These are phyloP conservation scores for Lachancea thermotolerans DNA, from an alignment of 805 yeast species.

Conservation along the genomic window DNA sequence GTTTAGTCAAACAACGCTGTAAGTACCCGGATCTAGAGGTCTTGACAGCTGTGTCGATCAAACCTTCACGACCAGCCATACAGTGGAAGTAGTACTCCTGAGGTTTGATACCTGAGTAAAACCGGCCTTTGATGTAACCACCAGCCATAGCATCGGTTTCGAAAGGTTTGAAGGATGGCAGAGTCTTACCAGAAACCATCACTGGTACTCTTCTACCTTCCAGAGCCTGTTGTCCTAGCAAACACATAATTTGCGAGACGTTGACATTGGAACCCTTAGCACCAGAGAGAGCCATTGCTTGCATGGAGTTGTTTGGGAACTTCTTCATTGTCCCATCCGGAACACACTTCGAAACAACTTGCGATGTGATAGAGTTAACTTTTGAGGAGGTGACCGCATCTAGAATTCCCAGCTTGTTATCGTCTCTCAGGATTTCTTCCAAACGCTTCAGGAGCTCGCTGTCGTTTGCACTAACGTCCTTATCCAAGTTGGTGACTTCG, in stretches of 20 bases:
- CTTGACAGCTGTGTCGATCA: slow-evolving; percentile 98
- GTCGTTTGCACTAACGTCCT: slow-evolving; percentile 44
- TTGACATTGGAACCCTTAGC: slow-evolving; percentile 98
- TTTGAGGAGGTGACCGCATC: slow-evolving; percentile 94
- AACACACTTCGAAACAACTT: slow-evolving; percentile 88
- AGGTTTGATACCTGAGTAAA: slow-evolving; percentile 95
- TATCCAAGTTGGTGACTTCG: slow-evolving; percentile 82
- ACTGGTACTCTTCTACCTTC: slow-evolving; percentile 99
- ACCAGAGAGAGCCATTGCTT: slow-evolving; percentile 97
- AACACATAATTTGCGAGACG: slow-evolving; percentile 98
- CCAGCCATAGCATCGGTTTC: slow-evolving; percentile 98
- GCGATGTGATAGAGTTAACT: slow-evolving; percentile 88
- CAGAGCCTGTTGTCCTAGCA: slow-evolving; percentile 96
- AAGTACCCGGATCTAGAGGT: slow-evolving; percentile 97
- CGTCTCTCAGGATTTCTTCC: slow-evolving; percentile 93
- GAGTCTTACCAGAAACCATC: slow-evolving; percentile 96
- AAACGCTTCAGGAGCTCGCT: slow-evolving; percentile 78
- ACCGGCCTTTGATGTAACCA: slow-evolving; percentile 94
- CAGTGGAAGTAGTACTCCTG: slow-evolving; percentile 99
- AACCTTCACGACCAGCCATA: slow-evolving; percentile 99
- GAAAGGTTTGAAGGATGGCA: slow-evolving; percentile 92
- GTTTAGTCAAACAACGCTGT: slow-evolving; percentile 97
- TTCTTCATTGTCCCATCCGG: slow-evolving; percentile 94
- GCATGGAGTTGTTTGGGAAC: slow-evolving; percentile 96
- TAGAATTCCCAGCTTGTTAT: slow-evolving; percentile 80